Evolutionary conservation across 129 eudicot species (phyloP), one percentile per base, ranked within the genome.

Genomic region (Sambucus nigra): DNA sequence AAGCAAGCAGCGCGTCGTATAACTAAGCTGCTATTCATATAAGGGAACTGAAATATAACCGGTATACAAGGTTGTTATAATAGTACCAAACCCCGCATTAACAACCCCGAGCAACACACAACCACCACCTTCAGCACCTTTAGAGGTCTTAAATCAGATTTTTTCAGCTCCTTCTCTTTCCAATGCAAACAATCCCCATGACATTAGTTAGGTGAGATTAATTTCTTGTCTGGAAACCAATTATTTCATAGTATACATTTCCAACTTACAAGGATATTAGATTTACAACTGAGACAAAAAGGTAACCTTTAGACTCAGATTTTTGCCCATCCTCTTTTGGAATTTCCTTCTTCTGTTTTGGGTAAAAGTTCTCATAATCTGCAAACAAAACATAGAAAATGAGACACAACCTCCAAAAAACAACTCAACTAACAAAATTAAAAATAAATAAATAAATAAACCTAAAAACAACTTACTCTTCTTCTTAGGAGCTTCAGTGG

Each of bases 311-410:
- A 3, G 97, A 80, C 51, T 76, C 92, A 10, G 97, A 65, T 66
- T 84, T 89, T 74, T 89, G 86, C 31, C 69, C 81, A 52, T 79
- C 66, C 47, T 58, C 73, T 55, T 91, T 91, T 1, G 95, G 98
- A 23, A 66, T 68, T 66, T 84, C 94, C 83, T 85, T 85, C 84
- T 91, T 85, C 5, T 72, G 76, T 61, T 85, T 89, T 15, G 98
- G 95, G 38, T 63, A 76, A 23, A 73, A 89, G 59, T 89, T 85
- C 70, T 85, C 98, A 64, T 76, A 89, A 71, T 89, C 98, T 89
- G 73, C 31, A 73, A 52, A 66, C 26, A 60, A 23, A 55, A 29
- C 51, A 27, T 23, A 17, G 3, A 15, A 51, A 25, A 55, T 23
- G 39, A 3, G 12, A 51, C n/a, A n/a, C n/a, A n/a, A n/a, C n/a